Conservation (phyloP, 2,329 filamentous ascomycete species). For the Zarea fungicola region DNA sequence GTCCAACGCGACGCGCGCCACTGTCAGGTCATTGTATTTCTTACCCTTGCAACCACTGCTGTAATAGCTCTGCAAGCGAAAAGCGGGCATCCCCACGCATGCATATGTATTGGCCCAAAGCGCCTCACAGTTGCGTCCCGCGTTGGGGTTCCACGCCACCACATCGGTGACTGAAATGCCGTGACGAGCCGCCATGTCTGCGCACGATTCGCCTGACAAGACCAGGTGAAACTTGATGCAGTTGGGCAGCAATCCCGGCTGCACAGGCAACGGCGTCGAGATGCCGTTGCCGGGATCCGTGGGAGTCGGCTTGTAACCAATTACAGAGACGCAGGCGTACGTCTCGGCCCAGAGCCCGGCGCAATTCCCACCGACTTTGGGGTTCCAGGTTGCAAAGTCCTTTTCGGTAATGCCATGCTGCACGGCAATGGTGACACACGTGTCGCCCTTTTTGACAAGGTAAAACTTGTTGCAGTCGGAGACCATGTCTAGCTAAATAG, state of each 20-base stretch:
- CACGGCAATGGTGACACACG: conserved; percentile 4
- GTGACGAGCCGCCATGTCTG: neutral
- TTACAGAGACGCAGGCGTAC: neutral
- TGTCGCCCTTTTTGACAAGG: conserved; percentile 11
- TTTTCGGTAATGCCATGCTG: neutral
- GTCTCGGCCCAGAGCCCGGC: conserved; percentile 6
- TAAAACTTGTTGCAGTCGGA: conserved; percentile 14
- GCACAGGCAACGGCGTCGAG: conserved; percentile 13
- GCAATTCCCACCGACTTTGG: conserved; percentile 5
- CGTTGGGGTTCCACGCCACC: conserved; percentile 12
- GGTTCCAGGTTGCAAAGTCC: conserved; percentile 15
- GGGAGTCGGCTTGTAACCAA: neutral
- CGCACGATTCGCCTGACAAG: conserved; percentile 6
- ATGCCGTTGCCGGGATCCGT: conserved; percentile 6
- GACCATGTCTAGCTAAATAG: conserved; percentile 16
- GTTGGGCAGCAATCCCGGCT: conserved; percentile 16
- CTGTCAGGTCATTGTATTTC: neutral
- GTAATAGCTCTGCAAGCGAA: neutral
- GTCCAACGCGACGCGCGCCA: no score
- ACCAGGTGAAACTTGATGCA: conserved; percentile 13
- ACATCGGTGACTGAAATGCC: conserved; percentile 6
- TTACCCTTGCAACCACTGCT: neutral
- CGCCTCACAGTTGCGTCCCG: conserved; percentile 6
- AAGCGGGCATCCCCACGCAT: conserved; percentile 6
- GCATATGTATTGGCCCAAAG: conserved; percentile 10